phyloP scores from a whole-genome alignment of 257 asterid genomes.

The Nicotiana noctiflora region DNA sequence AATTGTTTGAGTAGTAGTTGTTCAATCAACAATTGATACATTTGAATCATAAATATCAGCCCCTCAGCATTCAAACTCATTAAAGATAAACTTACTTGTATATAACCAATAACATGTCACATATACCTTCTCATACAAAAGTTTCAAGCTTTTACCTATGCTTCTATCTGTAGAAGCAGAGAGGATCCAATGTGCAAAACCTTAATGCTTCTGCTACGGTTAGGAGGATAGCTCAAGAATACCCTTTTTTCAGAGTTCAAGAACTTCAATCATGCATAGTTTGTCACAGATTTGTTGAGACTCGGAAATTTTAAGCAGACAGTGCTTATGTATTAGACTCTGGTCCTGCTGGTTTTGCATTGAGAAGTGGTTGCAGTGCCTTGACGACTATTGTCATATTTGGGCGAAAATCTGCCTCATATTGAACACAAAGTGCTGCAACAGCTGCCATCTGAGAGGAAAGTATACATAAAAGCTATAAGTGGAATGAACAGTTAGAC shows the following conservation, averaged over 20 bases:
- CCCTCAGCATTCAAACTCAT: neutral
- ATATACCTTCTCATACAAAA: neutral
- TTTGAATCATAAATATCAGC: neutral
- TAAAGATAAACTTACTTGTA: neutral
- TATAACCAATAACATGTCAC: neutral
- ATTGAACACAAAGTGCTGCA: conserved; percentile 94
- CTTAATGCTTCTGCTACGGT: neutral
- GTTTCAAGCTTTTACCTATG: neutral
- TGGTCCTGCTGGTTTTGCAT: conserved; percentile 55
- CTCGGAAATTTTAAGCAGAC: neutral
- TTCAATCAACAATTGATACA: neutral
- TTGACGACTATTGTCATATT: conserved; percentile 93
- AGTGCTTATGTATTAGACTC: conserved; percentile 5
- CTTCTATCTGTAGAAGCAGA: neutral
- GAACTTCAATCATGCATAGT: neutral
- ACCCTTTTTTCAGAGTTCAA: neutral
- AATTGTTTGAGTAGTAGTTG: neutral
- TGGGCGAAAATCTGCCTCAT: conserved; percentile 91
- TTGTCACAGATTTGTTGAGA: neutral
- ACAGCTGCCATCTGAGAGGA: conserved; percentile 83
- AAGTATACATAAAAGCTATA: neutral
- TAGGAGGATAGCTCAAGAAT: neutral
- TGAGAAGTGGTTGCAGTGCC: conserved; percentile 92
- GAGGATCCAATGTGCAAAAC: neutral
- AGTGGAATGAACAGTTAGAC: neutral